Percentiles rank a stretch among this genome's conserved stretches.
These are phyloP conservation scores for Erodium chrysanthum DNA, from an alignment of 441 rosid genomes.

Conservation along the genomic window DNA sequence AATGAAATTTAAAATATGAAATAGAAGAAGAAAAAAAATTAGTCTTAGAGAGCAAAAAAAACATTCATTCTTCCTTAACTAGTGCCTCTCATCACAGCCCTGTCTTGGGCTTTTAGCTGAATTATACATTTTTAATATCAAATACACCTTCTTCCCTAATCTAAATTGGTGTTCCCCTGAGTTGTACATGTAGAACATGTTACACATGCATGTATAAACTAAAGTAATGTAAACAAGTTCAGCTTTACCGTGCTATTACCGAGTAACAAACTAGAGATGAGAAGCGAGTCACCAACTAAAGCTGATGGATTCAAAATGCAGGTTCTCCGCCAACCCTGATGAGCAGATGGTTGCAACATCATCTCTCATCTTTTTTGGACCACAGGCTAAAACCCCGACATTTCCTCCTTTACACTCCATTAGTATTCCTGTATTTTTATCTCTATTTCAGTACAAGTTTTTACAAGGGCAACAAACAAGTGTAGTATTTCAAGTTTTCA, in stretches of 20 bases:
- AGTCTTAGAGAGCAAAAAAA: too few relatives aligned
- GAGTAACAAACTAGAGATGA: not conserved
- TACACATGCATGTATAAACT: not conserved
- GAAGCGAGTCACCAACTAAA: constrained; percentile 53
- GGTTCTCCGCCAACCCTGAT: constrained; percentile 39
- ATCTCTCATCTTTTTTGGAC: constrained; percentile 71
- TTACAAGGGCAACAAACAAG: not conserved
- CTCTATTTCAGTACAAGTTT: not conserved
- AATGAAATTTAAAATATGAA: too few relatives aligned
- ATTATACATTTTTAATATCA: not conserved
- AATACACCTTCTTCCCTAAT: not conserved
- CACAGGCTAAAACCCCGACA: constrained; percentile 59
- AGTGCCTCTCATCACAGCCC: not conserved
- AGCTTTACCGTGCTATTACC: not conserved
- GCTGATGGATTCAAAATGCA: constrained; percentile 71
- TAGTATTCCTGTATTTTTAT: constrained; percentile 30
- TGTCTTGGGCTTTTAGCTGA: not conserved
- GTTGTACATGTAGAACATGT: not conserved
- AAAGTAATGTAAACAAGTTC: not conserved
- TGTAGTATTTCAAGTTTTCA: not conserved
- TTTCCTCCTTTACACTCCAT: constrained; percentile 39
- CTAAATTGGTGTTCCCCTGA: not conserved
- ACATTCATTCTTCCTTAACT: not conserved
- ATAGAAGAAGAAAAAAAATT: too few relatives aligned
- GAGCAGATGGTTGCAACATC: constrained; percentile 64